Evolutionary conservation across 352 stramenopile genomes (phyloP), one percentile per base, ranked within the genome.

Genomic region (Pythium monospermum): DNA sequence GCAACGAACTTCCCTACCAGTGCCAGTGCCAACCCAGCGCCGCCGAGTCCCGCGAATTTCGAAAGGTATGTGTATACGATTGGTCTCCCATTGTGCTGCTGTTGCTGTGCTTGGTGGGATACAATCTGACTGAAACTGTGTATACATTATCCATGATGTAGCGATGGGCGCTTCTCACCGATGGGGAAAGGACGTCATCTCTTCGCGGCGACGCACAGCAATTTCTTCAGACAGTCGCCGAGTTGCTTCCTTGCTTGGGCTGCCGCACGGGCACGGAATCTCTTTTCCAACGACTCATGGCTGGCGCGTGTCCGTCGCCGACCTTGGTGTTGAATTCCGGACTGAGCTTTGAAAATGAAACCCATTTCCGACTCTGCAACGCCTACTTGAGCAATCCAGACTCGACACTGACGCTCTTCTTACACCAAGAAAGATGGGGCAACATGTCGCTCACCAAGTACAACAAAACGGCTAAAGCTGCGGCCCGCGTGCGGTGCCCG

Each of bases 101-200:
- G n/a, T n/a, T n/a, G n/a, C n/a, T n/a, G n/a, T n/a, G n/a, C n/a
- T 52, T 45, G 31, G 16, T 32, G 6, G 42, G 13, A n/a, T n/a
- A n/a, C n/a, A 3, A 16, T 23, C 27, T 37, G 19, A 51, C 40
- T 25, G 33, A 13, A 6, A 19, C 2, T 32, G 8, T 27, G 16
- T 10, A 3, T 50, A 40, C 33, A 13, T 32, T 75, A 12, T 57
- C 25, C 2, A 18, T 47, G 42, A n/a, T n/a, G n/a, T 61, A 92
- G 80, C 71, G 83, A 25, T 94, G 83, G 83, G 41, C 72, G 61
- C 61, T 94, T 46, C 66, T 94, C 58, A 91, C 80, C 19, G 83
- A 94, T 27, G 64, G 62, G 13, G 83, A 94, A 55, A 78, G 83
- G 38, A 74, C 73, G 26, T 64, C 64, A 7, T 89, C 81, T 33